A percentile compares a stretch with the other conserved stretches of the same genome.
Conservation (phyloP, 768 basidiomycete species). For the Phaeotremella skinneri region DNA sequence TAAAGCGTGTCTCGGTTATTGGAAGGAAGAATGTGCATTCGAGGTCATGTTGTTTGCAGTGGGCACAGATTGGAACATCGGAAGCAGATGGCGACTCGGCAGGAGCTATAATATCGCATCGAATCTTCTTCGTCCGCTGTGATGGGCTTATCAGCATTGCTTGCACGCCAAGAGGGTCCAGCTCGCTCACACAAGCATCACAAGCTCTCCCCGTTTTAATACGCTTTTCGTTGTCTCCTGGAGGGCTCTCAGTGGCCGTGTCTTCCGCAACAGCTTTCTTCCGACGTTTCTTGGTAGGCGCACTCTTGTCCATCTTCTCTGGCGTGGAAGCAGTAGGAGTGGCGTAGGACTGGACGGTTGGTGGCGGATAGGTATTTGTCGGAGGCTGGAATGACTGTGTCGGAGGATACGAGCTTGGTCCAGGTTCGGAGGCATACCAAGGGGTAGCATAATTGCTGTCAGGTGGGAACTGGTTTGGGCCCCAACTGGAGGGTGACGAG, state of each 20-base stretch:
- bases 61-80: conserved; percentile 69
- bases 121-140: conserved; percentile 49
- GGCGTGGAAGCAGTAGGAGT: neutral
- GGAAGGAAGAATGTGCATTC: conserved; percentile 98
- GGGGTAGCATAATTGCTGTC: neutral
- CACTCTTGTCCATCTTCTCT: conserved; percentile 12
- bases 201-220: conserved; percentile 50
- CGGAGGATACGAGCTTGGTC: neutral
- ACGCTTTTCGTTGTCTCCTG: conserved; percentile 45
- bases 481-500: neutral
- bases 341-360: neutral
- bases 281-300: conserved; percentile 21
- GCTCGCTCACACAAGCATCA: conserved; percentile 48
- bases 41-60: conserved; percentile 89
- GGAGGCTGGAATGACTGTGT: neutral
- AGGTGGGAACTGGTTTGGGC: neutral
- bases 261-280: conserved; percentile 14
- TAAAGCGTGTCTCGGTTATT: conserved; percentile 97
- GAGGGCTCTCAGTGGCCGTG: neutral
- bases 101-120: conserved; percentile 71
- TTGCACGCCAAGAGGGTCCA: neutral
- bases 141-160: neutral
- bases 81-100: conserved; percentile 59
- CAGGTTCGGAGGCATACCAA: neutral
- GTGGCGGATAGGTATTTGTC: neutral